phyloP scores from a whole-genome alignment of 176 grass and related monocot species.

The Bonia amplexicaulis region DNA sequence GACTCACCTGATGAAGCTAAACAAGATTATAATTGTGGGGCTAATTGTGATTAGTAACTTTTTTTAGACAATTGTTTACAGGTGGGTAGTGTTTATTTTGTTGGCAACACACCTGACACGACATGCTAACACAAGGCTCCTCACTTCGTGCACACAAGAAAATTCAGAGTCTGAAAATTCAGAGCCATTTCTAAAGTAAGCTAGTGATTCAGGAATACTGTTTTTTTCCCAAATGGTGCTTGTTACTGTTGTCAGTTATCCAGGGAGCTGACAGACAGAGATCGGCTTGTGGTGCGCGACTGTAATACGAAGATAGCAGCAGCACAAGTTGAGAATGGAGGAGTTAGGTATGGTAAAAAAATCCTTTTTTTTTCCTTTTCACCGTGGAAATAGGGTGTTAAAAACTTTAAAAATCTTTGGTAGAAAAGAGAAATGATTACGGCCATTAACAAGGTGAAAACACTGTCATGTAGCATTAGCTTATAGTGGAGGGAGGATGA shows the following conservation, averaged over 20 bases:
- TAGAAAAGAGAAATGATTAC: conserved; percentile 28
- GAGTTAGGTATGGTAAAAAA: conserved; percentile 24
- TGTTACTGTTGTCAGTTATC: not conserved
- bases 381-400: not conserved
- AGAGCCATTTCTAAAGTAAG: no score
- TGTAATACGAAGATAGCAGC: not conserved
- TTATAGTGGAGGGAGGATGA: conserved; percentile 48
- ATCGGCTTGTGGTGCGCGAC: not conserved
- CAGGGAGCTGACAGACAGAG: not conserved
- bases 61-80: not conserved
- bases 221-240: not conserved
- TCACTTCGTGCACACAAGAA: not conserved
- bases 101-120: not conserved
- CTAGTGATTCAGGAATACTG: not conserved
- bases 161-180: no score
- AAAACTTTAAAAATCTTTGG: not conserved
- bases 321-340: not conserved
- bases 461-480: conserved; percentile 58
- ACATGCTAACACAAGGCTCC: not conserved
- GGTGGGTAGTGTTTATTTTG: not conserved
- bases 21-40: not conserved
- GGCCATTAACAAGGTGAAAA: conserved; percentile 39
- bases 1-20: not conserved
- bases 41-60: no score
- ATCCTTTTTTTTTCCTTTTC: not conserved